Base-by-base conservation (phyloP, 805 yeast genomes). In the Priceomyces medius region DNA sequence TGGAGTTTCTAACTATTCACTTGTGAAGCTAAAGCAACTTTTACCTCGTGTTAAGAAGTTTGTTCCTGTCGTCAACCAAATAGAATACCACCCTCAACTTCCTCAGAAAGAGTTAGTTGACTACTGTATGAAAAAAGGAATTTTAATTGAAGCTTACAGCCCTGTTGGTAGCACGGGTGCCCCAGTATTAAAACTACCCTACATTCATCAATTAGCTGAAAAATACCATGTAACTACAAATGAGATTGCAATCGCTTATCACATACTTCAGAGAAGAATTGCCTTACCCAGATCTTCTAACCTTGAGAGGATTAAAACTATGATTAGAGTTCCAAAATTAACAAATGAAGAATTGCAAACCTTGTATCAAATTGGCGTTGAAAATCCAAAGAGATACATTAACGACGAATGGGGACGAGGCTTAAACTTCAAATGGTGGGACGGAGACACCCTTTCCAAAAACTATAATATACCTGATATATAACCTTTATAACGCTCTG, bases 241-340 rank as follows among this genome's bases (percentile, higher is more conserved):
- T 41, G 84, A 79, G 48, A 71, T 88, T 8, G 66, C 79, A 13
- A 69, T 75, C 35, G 82, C 86, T 17, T 85, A 84, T 19, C 55
- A 82, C 53, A 73, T 83, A 18, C 66, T 75, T 45, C 71, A 78
- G 31, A 89, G 86, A 2, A 71, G 84, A 41, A 68, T 73, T 7
- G 80, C 76, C 2, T 62, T 86, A 35, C 88, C 93, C 34, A 79
- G 90, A 64, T 82, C 95, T 0, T 71, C 80, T 12, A 86, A 84
- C 38, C 68, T 76, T n/a, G 74, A 73, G 18, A 78, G 95, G 58
- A 76, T 87, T 38, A 66, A 60, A 45, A 50, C 53, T 9, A 70
- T 64, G n/a, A 55, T 60, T 14, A 45, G 55, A 31, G 50, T 59
- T 26, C 72, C 76, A 4, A 54, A 58, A 2, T 50, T 75, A 31